Evolutionary conservation across 1,284 basidiomycete genomes (phyloP).

Genomic region (Cutaneotrichosporon cutaneum): DNA sequence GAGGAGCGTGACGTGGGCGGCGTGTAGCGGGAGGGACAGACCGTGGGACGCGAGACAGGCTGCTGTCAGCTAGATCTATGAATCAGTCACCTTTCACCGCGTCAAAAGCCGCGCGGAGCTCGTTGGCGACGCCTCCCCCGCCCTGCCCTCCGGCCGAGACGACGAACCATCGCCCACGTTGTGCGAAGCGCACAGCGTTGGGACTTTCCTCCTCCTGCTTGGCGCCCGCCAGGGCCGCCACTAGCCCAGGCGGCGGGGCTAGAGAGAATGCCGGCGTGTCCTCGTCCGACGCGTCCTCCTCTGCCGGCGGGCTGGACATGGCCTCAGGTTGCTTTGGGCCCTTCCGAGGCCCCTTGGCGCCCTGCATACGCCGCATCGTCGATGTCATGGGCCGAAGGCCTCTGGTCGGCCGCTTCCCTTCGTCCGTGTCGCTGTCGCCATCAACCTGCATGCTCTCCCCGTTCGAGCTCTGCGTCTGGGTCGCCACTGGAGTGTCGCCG

Average conservation of each 20-base stretch:
- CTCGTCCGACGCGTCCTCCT: background rate
- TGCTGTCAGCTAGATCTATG: conserved; percentile 38
- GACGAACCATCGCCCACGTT: conserved; percentile 42
- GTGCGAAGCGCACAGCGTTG: conserved; percentile 25
- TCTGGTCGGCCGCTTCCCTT: background rate
- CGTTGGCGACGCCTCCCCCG: conserved; percentile 28
- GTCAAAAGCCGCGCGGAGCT: conserved; percentile 39
- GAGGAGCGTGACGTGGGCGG: conserved; percentile 77
- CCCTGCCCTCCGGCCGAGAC: conserved; percentile 31
- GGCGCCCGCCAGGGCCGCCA: background rate
- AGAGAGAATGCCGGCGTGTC: background rate
- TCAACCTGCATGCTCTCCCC: background rate
- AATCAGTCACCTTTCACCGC: conserved; percentile 55
- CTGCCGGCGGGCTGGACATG: background rate
- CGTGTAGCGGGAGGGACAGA: conserved; percentile 61
- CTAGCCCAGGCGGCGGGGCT: background rate
- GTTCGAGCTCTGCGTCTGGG: background rate
- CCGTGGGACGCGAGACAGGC: conserved; percentile 57
- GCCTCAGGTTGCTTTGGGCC: background rate
- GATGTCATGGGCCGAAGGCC: background rate
- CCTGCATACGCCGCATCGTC: background rate
- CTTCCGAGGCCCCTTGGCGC: background rate
- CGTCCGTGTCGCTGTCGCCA: background rate
- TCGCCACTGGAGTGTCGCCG: background rate
- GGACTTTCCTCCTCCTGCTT: background rate